Evolutionary conservation across 106 monocot species (phyloP).

Genomic region (Cymbidium sinense): DNA sequence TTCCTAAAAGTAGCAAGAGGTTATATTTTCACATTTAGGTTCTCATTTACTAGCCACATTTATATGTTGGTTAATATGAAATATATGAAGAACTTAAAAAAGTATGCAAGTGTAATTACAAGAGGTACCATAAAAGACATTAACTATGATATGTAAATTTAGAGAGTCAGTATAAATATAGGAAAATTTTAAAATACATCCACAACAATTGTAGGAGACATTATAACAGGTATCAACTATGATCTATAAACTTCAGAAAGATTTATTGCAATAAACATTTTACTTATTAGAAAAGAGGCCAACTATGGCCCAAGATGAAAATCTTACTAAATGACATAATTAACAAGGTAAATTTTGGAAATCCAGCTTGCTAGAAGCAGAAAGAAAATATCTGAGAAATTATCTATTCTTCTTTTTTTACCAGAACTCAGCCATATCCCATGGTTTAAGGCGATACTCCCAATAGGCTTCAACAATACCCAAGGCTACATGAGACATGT

Average conservation of each 20-base stretch:
- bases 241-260: not conserved
- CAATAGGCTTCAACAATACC: conserved; percentile 93
- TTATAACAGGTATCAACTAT: not conserved
- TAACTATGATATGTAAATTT: not conserved
- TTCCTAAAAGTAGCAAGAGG: too few relatives aligned
- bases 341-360: not conserved
- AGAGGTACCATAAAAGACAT: not conserved
- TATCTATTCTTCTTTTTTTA: conserved; percentile 17
- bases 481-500: conserved; percentile 94
- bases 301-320: not conserved
- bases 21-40: too few relatives aligned
- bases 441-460: conserved; percentile 99
- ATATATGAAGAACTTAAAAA: not conserved
- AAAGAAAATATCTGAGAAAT: not conserved
- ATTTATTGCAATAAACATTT: not conserved
- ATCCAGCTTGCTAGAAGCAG: not conserved
- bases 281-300: not conserved
- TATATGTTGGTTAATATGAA: not conserved
- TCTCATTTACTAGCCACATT: too few relatives aligned
- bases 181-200: not conserved
- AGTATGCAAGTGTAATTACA: not conserved
- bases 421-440: conserved; percentile 99
- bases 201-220: not conserved
- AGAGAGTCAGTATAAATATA: not conserved
- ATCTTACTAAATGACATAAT: not conserved